Conservation (phyloP, 345 rosid genomes). For the Angophora floribunda region DNA sequence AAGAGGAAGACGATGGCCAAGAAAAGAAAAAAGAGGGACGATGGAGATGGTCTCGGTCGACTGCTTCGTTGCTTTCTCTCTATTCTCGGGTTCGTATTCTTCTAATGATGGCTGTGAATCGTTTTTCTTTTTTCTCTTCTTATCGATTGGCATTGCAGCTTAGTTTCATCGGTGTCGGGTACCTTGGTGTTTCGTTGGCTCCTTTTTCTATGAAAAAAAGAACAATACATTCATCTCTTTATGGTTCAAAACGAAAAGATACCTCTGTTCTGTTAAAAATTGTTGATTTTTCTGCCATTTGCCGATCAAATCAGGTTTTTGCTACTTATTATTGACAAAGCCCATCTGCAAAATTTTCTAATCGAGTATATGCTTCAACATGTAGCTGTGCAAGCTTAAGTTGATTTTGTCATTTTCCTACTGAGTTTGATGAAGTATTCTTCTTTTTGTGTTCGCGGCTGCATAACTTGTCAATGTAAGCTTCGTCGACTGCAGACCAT, state of each 20-base stretch:
- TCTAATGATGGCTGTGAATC: neutral
- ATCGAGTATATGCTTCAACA: neutral
- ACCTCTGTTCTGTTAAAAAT: neutral
- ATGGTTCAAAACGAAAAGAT: neutral
- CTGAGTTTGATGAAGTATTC: neutral
- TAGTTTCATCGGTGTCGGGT: neutral
- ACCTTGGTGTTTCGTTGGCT: neutral
- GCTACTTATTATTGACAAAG: neutral
- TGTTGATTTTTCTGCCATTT: neutral
- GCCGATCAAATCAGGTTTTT: neutral
- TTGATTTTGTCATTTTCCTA: neutral
- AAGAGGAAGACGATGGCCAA: neutral
- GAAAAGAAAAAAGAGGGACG: neutral
- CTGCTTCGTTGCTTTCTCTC: neutral
- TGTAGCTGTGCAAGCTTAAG: neutral
- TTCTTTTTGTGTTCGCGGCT: neutral
- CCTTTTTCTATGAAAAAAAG: neutral
- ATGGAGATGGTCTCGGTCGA: neutral
- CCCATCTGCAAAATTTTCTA: neutral
- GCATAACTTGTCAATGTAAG: neutral
- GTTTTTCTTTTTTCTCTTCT: neutral
- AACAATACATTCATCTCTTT: neutral
- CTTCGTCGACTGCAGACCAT: neutral
- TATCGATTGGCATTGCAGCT: neutral
- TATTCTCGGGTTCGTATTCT: neutral